These are phyloP conservation scores for Podochytrium sp. DNA, from an alignment of 192 early-diverging fungal species.

Conservation along the genomic window DNA sequence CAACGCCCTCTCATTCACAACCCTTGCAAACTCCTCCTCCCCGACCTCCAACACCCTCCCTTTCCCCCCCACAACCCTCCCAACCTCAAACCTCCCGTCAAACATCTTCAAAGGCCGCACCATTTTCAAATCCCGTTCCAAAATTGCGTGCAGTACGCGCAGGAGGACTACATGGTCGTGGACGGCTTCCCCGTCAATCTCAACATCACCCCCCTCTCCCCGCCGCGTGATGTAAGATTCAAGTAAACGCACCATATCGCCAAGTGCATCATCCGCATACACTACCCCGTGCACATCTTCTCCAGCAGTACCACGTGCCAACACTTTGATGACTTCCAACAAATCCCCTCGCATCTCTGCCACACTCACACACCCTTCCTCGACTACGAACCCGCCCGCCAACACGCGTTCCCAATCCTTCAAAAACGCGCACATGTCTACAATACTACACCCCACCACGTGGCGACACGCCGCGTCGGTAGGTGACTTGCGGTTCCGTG, in stretches of 20 bases:
- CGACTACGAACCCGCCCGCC: slow-evolving; percentile 16
- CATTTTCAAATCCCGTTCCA: slow-evolving; percentile 22
- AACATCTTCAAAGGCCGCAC: slow-evolving; percentile 19
- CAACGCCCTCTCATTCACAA: slow-evolving; percentile 21
- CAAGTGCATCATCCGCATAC: slow-evolving; percentile 36
- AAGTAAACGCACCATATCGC: slow-evolving; percentile 13
- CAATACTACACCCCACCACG: slow-evolving; percentile 3
- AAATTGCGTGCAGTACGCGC: background rate
- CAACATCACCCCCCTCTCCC: background rate
- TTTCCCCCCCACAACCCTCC: background rate
- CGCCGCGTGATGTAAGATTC: background rate
- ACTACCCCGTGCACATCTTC: slow-evolving; percentile 7
- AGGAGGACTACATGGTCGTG: slow-evolving; percentile 1
- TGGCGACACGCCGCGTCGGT: slow-evolving; percentile 4
- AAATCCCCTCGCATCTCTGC: slow-evolving; percentile 35
- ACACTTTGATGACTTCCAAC: slow-evolving; percentile 4
- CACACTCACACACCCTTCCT: slow-evolving; percentile 17
- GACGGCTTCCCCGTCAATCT: background rate
- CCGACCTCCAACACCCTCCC: background rate
- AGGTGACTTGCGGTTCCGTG: slow-evolving; percentile 2
- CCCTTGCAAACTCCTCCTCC: background rate
- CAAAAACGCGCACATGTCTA: background rate
- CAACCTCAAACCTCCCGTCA: background rate
- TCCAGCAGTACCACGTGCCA: slow-evolving; percentile 30
- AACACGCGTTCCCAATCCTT: background rate